phyloP scores from a whole-genome alignment of 805 yeast genomes.

The Priceomyces fermenticarens region DNA sequence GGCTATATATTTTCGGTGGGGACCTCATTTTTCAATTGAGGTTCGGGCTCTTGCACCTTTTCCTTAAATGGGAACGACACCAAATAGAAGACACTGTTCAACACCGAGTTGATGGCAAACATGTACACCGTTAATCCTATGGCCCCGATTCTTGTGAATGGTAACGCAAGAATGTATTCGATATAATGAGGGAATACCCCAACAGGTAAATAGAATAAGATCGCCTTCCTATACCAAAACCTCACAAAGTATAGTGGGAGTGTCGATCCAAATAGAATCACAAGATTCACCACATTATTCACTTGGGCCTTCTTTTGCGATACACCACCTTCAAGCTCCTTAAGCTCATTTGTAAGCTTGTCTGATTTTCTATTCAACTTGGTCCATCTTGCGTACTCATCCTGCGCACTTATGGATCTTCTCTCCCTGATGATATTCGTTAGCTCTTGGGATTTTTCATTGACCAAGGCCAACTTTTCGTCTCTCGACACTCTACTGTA shows the following conservation, averaged over 20 bases:
- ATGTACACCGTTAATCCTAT: constrained; percentile 61
- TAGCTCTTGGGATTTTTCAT: constrained; percentile 41
- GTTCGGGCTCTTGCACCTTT: constrained; percentile 8
- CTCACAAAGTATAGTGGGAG: constrained; percentile 49
- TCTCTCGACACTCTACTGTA: constrained; percentile 32
- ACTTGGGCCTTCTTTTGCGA: constrained; percentile 32
- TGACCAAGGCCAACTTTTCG: constrained; percentile 29
- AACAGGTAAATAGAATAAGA: constrained; percentile 58
- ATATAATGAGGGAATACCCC: constrained; percentile 54
- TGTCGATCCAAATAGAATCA: constrained; percentile 38
- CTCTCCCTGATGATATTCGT: constrained; percentile 49
- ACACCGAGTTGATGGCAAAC: constrained; percentile 36
- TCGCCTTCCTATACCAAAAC: constrained; percentile 49
- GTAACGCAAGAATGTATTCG: constrained; percentile 60
- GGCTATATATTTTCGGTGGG: constrained; percentile 1
- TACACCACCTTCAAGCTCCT: constrained; percentile 37
- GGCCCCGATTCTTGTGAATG: constrained; percentile 60
- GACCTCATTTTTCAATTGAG: constrained; percentile 11
- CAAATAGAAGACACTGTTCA: constrained; percentile 19
- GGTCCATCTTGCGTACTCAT: constrained; percentile 95
- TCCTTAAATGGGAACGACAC: constrained; percentile 18
- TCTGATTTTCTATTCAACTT: constrained; percentile 75
- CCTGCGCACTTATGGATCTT: constrained; percentile 74
- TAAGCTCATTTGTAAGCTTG: constrained; percentile 51
- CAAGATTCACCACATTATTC: constrained; percentile 26